Conservation (phyloP, 2,329 filamentous ascomycete genomes). For the Penicillium sp. region DNA sequence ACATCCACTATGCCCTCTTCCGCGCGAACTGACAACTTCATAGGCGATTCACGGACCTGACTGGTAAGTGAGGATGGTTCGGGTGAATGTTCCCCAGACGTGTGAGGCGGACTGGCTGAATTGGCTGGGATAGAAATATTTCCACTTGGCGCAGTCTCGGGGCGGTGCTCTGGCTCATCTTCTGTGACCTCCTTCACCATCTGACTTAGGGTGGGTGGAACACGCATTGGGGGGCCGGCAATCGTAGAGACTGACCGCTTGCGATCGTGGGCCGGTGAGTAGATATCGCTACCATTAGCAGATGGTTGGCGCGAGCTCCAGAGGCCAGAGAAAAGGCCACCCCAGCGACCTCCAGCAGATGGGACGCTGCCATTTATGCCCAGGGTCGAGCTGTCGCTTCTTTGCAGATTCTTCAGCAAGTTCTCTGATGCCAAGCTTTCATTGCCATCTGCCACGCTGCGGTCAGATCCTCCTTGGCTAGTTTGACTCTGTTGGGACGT, state of each 20-base stretch:
- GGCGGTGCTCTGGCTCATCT: constrained; percentile 18
- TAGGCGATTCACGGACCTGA: constrained; percentile 42
- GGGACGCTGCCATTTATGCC: constrained; percentile 49
- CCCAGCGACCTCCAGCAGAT: constrained; percentile 52
- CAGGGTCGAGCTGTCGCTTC: constrained; percentile 51
- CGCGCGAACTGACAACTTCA: constrained; percentile 56
- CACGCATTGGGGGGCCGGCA: constrained; percentile 24
- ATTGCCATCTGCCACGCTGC: constrained; percentile 27
- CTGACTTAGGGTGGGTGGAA: constrained; percentile 30
- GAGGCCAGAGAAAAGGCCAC: constrained; percentile 55
- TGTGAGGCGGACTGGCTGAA: constrained; percentile 17
- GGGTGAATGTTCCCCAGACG: constrained; percentile 24
- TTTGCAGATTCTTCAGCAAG: constrained; percentile 52
- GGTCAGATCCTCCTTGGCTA: constrained; percentile 27
- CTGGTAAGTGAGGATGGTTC: constrained; percentile 30
- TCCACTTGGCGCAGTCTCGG: constrained; percentile 27
- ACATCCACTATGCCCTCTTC: constrained; percentile 61
- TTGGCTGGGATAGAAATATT: constrained; percentile 38
- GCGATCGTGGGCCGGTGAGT: constrained; percentile 24
- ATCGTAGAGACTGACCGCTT: constrained; percentile 31
- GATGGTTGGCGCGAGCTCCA: constrained; percentile 54
- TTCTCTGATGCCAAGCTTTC: constrained; percentile 54
- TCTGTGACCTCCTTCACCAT: constrained; percentile 36
- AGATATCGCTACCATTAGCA: constrained; percentile 35
- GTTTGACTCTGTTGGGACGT: constrained; percentile 39